Percentiles rank a stretch among this genome's conserved stretches.
Evolutionary conservation across 352 stramenopile species (phyloP).

Genomic region (Globisporangium yorkense): DNA sequence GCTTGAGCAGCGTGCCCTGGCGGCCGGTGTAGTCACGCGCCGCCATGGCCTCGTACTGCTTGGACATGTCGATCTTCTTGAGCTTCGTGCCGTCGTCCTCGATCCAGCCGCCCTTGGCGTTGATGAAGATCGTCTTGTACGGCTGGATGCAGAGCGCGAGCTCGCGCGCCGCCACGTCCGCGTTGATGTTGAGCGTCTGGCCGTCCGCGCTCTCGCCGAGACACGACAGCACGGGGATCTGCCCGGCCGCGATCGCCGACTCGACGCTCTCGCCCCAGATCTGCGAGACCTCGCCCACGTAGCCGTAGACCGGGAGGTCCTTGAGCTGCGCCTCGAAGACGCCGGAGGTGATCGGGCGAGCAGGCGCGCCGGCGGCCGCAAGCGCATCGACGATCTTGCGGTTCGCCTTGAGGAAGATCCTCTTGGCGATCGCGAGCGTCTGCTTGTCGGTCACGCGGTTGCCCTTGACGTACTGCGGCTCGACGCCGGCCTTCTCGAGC

Average conservation of each 20-base stretch:
- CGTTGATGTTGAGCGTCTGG: conserved; percentile 88
- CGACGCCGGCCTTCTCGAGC: conserved; percentile 66
- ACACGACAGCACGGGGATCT: conserved; percentile 85
- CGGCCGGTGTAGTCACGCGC: conserved; percentile 81
- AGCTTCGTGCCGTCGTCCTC: conserved; percentile 83
- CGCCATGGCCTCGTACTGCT: conserved; percentile 75
- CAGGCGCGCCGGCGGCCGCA: conserved; percentile 50
- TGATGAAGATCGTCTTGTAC: conserved; percentile 88
- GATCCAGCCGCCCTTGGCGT: conserved; percentile 85
- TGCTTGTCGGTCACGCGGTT: conserved; percentile 85
- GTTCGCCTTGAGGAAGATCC: conserved; percentile 83
- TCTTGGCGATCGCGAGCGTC: conserved; percentile 82
- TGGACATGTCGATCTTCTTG: conserved; percentile 74
- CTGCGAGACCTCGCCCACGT: conserved; percentile 77
- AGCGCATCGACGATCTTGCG: conserved; percentile 76
- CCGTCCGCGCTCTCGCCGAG: conserved; percentile 67
- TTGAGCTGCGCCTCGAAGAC: conserved; percentile 82
- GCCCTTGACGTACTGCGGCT: conserved; percentile 84
- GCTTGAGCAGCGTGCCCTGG: conserved; percentile 88
- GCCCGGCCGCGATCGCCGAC: conserved; percentile 48
- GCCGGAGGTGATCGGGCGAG: conserved; percentile 78
- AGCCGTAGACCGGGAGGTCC: conserved; percentile 79
- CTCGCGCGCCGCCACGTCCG: conserved; percentile 77
- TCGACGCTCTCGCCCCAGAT: conserved; percentile 71
- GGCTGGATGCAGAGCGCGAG: conserved; percentile 78